Base-by-base conservation (phyloP, 2,329 filamentous ascomycete genomes). In the Stagonosporopsis tanaceti region DNA sequence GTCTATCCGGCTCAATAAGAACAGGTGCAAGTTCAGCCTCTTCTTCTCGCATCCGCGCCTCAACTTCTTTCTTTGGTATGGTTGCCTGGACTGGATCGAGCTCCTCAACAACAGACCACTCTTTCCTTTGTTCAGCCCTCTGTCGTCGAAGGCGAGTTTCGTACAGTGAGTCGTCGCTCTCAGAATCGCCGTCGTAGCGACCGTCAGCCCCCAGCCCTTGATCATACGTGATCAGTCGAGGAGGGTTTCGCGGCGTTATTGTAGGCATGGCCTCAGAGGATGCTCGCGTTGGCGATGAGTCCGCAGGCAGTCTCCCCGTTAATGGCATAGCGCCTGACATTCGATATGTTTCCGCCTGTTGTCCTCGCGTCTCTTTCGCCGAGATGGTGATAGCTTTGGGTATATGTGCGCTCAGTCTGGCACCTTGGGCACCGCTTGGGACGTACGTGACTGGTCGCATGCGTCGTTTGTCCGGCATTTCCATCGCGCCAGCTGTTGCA, bases 1-100 rank as follows among this genome's bases (percentile, higher is more conserved):
- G 56, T 17, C 57, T 63, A 42, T 68, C 51, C 2, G 65, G 61
- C 24, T 61, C 60, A 11, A 58, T 45, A 22, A 72, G 44, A 2
- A 41, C 24, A 3, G 47, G 39, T 9, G 45, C 40, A 22, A 25
- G 25, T 35, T 52, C 54, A 15, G 39, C 37, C 17, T 70, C 63
- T 51, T 70, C 68, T n/a, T 60, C 30, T 25, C 56, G 51, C 8
- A 67, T 42, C 6, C 60, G 59, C 12, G 37, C 42, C 47, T 64
- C 59, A 17, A 69, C 61, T 25, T 64, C 57, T 17, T 35, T 28
- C 22, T 60, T 57, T 1, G 64, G 47, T 20, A 48, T 53, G 25
- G 53, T 46, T 7, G 54, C 30, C 22, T 59, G 39, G 14, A 54
- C 47, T 1, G 50, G 53, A 6, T 60, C 42, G 24, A 59, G 48